Evolutionary conservation across 2,329 filamentous ascomycete genomes (phyloP).

Genomic region (Aspergillus fijiensis): DNA sequence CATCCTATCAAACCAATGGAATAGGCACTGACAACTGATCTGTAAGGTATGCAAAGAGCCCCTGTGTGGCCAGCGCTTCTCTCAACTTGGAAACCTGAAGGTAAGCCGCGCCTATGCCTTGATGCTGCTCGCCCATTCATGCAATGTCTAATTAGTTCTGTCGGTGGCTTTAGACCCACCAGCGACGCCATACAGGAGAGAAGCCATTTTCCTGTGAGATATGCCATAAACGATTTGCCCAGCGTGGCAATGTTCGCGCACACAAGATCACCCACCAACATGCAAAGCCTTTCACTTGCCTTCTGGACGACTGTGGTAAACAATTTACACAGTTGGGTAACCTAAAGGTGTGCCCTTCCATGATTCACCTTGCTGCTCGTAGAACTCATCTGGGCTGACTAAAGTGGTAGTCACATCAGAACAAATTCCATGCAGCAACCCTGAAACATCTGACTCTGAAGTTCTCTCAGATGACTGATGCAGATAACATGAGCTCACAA

Average conservation of each 20-base stretch:
- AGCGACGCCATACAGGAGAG: slow-evolving; percentile 83
- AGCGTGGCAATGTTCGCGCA: slow-evolving; percentile 79
- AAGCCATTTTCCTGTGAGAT: slow-evolving; percentile 76
- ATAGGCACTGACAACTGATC: neutral
- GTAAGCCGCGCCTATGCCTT: slow-evolving; percentile 46
- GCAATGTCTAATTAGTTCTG: neutral
- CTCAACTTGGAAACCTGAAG: slow-evolving; percentile 87
- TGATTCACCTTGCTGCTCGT: neutral
- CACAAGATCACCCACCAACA: slow-evolving; percentile 79
- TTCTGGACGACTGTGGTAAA: slow-evolving; percentile 80
- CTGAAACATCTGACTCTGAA: slow-evolving; percentile 67
- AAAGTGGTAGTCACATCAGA: slow-evolving; percentile 72
- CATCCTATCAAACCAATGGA: neutral
- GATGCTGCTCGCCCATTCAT: neutral
- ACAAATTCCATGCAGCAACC: slow-evolving; percentile 82
- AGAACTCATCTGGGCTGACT: slow-evolving; percentile 8
- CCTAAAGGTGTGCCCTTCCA: slow-evolving; percentile 65
- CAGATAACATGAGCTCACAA: slow-evolving; percentile 62
- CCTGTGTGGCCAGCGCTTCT: slow-evolving; percentile 76
- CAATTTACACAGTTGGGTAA: slow-evolving; percentile 88
- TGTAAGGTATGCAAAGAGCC: slow-evolving; percentile 65
- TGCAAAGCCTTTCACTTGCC: slow-evolving; percentile 76
- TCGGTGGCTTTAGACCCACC: slow-evolving; percentile 64
- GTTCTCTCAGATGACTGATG: slow-evolving; percentile 64
- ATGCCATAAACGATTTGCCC: slow-evolving; percentile 80